phyloP scores from a whole-genome alignment of 2,329 filamentous ascomycete species.

The Tricladium varicosporioides region DNA sequence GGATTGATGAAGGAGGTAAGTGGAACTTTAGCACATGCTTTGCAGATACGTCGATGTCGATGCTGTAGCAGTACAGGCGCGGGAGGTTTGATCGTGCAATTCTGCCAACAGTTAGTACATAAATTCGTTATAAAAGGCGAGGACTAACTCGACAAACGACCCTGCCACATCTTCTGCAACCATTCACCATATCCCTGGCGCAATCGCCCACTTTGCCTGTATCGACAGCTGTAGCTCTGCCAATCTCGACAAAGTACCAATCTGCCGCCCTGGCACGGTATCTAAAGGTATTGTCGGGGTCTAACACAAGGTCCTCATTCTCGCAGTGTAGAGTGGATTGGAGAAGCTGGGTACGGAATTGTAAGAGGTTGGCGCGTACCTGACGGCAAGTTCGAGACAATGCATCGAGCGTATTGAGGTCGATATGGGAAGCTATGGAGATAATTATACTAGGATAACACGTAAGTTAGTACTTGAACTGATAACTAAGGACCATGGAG shows the following conservation, averaged over 20 bases:
- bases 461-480: slow-evolving; percentile 6
- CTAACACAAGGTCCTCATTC: slow-evolving; percentile 61
- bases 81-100: slow-evolving; percentile 84
- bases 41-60: slow-evolving; percentile 79
- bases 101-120: slow-evolving; percentile 63
- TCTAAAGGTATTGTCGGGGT: slow-evolving; percentile 54
- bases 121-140: slow-evolving; percentile 56
- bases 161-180: slow-evolving; percentile 74
- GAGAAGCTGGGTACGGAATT: slow-evolving; percentile 73
- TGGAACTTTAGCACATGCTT: slow-evolving; percentile 70
- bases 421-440: slow-evolving; percentile 72
- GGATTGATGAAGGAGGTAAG: slow-evolving; percentile 49
- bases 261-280: slow-evolving; percentile 56
- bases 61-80: slow-evolving; percentile 63
- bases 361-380: slow-evolving; percentile 73
- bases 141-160: slow-evolving; percentile 78
- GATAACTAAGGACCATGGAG: too few relatives aligned
- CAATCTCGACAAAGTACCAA: slow-evolving; percentile 59
- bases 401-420: slow-evolving; percentile 82
- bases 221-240: slow-evolving; percentile 43
- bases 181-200: slow-evolving; percentile 81
- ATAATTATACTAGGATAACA: slow-evolving; percentile 63
- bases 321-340: slow-evolving; percentile 75
- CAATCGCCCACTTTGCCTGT: slow-evolving; percentile 74
- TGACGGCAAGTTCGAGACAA: slow-evolving; percentile 80